Conservation (phyloP, 192 early-diverging fungal species). For the Phlyctochytrium planicorne region DNA sequence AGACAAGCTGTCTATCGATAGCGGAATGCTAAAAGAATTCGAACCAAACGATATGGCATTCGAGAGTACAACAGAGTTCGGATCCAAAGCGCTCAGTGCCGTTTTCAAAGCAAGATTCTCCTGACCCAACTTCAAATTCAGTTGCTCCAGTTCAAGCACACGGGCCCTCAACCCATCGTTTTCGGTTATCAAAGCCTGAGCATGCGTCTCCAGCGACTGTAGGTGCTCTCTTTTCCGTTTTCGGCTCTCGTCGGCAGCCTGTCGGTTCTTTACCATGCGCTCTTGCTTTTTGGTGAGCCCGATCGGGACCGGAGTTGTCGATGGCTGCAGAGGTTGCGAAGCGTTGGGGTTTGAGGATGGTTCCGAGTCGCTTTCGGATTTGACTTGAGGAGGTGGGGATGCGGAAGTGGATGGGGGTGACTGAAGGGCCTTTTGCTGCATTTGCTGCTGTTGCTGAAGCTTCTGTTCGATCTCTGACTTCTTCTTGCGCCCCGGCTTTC, state of each 20-base stretch:
- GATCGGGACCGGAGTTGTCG: slow-evolving; percentile 41
- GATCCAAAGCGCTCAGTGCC: background rate
- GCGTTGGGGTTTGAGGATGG: background rate
- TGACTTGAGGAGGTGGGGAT: slow-evolving; percentile 5
- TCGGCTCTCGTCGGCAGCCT: slow-evolving; percentile 79
- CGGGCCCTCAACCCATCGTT: slow-evolving; percentile 61
- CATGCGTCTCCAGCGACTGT: slow-evolving; percentile 63
- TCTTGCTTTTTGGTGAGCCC: slow-evolving; percentile 79
- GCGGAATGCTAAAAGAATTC: no score
- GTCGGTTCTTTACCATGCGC: slow-evolving; percentile 89
- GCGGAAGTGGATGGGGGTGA: slow-evolving; percentile 27
- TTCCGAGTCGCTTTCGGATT: slow-evolving; percentile 12
- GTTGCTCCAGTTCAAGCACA: slow-evolving; percentile 57
- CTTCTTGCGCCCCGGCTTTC: slow-evolving; percentile 31
- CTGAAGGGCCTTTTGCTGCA: background rate
- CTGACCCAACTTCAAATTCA: slow-evolving; percentile 54
- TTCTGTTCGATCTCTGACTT: background rate
- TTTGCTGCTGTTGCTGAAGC: no score
- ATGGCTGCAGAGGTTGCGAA: slow-evolving; percentile 5
- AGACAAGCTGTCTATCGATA: no score
- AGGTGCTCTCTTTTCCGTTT: slow-evolving; percentile 90
- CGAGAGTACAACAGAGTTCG: background rate
- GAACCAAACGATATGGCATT: no score
- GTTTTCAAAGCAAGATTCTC: slow-evolving; percentile 28
- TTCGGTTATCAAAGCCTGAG: slow-evolving; percentile 47